Base-by-base conservation (phyloP, 2,329 filamentous ascomycete species). In the Botrytis galanthina region DNA sequence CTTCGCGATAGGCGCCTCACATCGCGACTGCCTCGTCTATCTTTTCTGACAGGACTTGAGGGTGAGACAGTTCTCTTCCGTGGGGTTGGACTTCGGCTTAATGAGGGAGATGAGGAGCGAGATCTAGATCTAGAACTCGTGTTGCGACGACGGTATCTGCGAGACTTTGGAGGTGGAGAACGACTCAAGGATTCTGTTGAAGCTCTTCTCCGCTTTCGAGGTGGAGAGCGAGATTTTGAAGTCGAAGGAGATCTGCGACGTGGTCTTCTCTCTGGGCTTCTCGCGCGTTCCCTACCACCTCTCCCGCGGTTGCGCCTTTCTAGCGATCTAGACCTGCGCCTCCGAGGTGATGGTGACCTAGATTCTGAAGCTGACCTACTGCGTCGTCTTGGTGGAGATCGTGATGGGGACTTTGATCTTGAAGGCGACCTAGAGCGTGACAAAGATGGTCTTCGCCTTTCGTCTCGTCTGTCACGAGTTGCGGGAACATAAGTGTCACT, bases 401-500 rank as follows among this genome's bases (percentile, higher is more conserved):
- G 78, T 37, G 81, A 81, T 51, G 70, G 73, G 4, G 81, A 80
- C 29, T 75, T 76, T 54, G 79, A 79, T 69, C 74, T 73, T 22
- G 76, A 80, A 51, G 79, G 80, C 57, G 82, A 82, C 57, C 76
- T 74, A 12, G 81, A 80, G 42, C 74, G 73, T 60, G 79, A 71
- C 20, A 74, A 68, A 46, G 78, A 79, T 48, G 75, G 75, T 74
- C 79, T 79, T 73, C 80, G 77, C 48, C 80, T 76, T 44, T 81
- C 78, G 74, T 78, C 77, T 63, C 81, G 75, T 76, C 78, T 76
- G 59, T 73, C 75, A 64, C 77, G 77, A 70, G 76, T 78, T 71
- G 77, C 79, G 70, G 81, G 81, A 72, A 80, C 78, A 71, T 81
- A 82, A 48, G 79, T 79, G 77, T 81, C 82, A 73, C 80, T 77